These are phyloP conservation scores for peach (Prunus persica) DNA, from an alignment of 306 rosid species.

Conservation along the genomic window Prunus_persica_NCBIv2 NC_034016.1:15186501-15187000, in stretches of 20 bases:
- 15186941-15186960: conserved; percentile 89
- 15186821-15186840: no score
- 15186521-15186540: conserved; percentile 64
- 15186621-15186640: conserved; percentile 69
- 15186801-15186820: no score
- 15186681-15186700: conserved; percentile 76
- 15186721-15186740: conserved; percentile 96
- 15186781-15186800: background rate
- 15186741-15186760: conserved; percentile 65
- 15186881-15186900: conserved; percentile 44
- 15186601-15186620: background rate
- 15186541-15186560: background rate
- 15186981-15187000: conserved; percentile 77
- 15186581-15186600: background rate
- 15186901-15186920: conserved; percentile 72
- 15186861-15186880: background rate
- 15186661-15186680: conserved; percentile 77
- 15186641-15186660: conserved; percentile 89
- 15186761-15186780: conserved; percentile 32
- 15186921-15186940: conserved; percentile 87
- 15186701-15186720: conserved; percentile 85
- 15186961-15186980: conserved; percentile 80
- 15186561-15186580: background rate
- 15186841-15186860: background rate
- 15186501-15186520: conserved; percentile 89